These are phyloP conservation scores for Macrophomina pseudophaseolina DNA, from an alignment of 2,329 filamentous ascomycete genomes.

Conservation along the genomic window DNA sequence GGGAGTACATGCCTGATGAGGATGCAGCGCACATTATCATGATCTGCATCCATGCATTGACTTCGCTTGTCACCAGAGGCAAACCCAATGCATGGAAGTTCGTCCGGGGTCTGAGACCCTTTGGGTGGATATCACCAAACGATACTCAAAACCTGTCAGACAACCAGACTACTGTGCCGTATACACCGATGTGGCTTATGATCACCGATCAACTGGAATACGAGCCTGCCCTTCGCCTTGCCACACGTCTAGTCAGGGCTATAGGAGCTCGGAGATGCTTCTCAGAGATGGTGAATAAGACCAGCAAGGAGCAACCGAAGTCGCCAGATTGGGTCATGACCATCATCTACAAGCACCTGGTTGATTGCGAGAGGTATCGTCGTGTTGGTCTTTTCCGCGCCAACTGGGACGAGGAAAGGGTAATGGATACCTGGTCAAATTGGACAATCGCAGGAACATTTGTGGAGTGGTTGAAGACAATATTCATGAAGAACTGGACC, in stretches of 20 bases:
- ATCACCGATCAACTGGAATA: conserved; percentile 55
- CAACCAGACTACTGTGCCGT: conserved; percentile 14
- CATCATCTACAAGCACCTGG: conserved; percentile 15
- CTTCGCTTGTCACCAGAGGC: conserved; percentile 39
- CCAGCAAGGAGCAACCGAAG: not conserved
- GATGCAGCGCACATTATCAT: conserved; percentile 49
- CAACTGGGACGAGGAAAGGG: conserved; percentile 9
- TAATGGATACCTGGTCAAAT: conserved; percentile 19
- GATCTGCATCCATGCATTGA: conserved; percentile 48
- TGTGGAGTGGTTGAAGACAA: conserved; percentile 74
- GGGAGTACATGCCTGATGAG: conserved; percentile 30
- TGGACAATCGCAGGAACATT: conserved; percentile 29
- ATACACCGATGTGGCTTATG: conserved; percentile 31
- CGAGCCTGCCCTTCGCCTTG: conserved; percentile 56
- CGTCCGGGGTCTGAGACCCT: conserved; percentile 8
- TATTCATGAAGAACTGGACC: conserved; percentile 82
- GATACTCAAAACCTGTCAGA: conserved; percentile 12
- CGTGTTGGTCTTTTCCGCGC: conserved; percentile 13
- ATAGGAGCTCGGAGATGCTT: conserved; percentile 57
- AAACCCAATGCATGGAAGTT: conserved; percentile 26
- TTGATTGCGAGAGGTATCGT: conserved; percentile 11
- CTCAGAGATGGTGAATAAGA: conserved; percentile 51
- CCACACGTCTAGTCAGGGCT: conserved; percentile 55
- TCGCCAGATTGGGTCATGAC: conserved; percentile 5
- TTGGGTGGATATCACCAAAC: conserved; percentile 17